Percentiles rank a stretch among this genome's conserved stretches.
phyloP scores from a whole-genome alignment of 495 filamentous ascomycete genomes.

The Parathielavia appendiculata region DNA sequence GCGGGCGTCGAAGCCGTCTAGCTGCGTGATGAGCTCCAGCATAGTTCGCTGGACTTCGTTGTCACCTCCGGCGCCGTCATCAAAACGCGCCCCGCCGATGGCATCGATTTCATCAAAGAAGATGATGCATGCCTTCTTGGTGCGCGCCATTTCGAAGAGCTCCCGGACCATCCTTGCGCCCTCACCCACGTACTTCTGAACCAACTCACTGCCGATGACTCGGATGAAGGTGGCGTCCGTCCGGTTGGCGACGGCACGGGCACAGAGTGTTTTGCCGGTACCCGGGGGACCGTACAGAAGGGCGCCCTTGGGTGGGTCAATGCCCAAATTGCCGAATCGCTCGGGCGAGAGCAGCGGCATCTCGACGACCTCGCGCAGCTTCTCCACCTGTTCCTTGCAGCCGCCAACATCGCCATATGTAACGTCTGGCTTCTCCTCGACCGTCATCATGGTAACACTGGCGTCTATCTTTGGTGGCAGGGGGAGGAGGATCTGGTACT shows the following conservation, averaged over 20 bases:
- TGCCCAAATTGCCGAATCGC: conserved; percentile 93
- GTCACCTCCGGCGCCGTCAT: conserved; percentile 95
- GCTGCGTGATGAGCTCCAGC: conserved; percentile 95
- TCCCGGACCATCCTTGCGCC: conserved; percentile 97
- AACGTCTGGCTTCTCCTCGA: conserved; percentile 98
- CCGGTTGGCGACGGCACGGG: conserved; percentile 91
- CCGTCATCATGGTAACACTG: conserved; percentile 99
- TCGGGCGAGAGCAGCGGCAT: conserved; percentile 96
- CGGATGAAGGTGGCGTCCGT: conserved; percentile 98
- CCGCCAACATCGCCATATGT: conserved; percentile 98
- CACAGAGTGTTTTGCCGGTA: conserved; percentile 97
- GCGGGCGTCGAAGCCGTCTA: conserved; percentile 94
- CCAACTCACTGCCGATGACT: conserved; percentile 93
- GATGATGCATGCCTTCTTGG: conserved; percentile 99
- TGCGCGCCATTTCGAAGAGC: conserved; percentile 98
- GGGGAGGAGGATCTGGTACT: conserved; percentile 96
- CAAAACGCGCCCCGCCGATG: conserved; percentile 95
- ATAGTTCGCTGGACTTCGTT: conserved; percentile 99
- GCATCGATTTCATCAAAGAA: conserved; percentile 99
- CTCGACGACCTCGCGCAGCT: conserved; percentile 96
- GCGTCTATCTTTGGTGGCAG: conserved; percentile 99
- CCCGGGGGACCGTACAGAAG: conserved; percentile 94
- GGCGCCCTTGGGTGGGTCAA: conserved; percentile 96
- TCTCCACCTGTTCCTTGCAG: conserved; percentile 99
- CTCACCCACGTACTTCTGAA: conserved; percentile 98